Conservation (phyloP, 768 basidiomycete genomes). For the Mycena olivaceomarginata region DNA sequence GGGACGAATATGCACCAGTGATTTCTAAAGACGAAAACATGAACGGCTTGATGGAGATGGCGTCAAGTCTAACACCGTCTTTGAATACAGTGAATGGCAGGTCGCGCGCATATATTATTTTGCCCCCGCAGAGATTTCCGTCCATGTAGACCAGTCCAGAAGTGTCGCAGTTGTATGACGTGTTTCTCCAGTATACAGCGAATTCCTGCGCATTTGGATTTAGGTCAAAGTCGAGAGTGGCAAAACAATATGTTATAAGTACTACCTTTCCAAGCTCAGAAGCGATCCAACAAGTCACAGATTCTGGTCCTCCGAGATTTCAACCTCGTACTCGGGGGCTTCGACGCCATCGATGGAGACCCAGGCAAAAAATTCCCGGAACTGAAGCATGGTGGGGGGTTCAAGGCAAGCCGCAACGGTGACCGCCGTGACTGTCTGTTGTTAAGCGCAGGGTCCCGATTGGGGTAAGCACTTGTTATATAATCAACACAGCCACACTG, state of each 20-base stretch:
- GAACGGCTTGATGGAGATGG: no score
- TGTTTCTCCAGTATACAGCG: slow-evolving; percentile 41
- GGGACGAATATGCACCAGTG: no score
- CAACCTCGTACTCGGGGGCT: slow-evolving; percentile 38
- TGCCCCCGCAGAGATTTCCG: slow-evolving; percentile 12
- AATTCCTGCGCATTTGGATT: slow-evolving; percentile 19
- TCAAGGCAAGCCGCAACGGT: neutral
- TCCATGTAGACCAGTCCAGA: slow-evolving; percentile 18
- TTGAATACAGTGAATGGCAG: neutral
- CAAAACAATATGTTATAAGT: neutral
- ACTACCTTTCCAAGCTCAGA: slow-evolving; percentile 51
- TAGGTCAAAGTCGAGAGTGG: no score
- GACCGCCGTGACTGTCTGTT: no score
- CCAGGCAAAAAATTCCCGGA: slow-evolving; percentile 31
- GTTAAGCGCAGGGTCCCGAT: no score
- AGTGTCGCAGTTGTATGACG: neutral
- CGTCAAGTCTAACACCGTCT: no score
- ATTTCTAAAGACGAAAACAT: neutral
- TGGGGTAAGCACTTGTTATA: no score
- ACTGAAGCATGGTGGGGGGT: slow-evolving; percentile 20
- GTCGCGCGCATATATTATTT: neutral
- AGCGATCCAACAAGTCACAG: slow-evolving; percentile 48
- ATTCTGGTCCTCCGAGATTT: slow-evolving; percentile 24
- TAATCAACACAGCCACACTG: no score
- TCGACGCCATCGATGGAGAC: slow-evolving; percentile 43